A percentile compares a stretch with the other conserved stretches of the same genome.
Conservation (phyloP, 1,139 yeast species). For the Casaregolazyma suthepensis region DNA sequence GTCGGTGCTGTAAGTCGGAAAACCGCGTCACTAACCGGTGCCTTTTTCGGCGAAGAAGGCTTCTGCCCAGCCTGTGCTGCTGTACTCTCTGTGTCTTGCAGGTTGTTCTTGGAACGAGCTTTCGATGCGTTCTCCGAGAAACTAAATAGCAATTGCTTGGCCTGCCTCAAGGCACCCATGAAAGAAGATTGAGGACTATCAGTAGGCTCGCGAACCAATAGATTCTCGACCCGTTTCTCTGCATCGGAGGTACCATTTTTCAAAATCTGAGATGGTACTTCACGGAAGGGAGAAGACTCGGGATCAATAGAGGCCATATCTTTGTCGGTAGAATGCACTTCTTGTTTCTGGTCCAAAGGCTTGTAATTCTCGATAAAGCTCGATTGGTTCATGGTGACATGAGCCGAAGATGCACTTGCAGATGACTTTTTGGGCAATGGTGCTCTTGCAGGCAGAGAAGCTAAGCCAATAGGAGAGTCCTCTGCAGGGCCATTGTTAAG, state of each 20-base stretch:
- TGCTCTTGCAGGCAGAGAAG: slow-evolving; percentile 41
- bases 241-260: not conserved
- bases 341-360: not conserved
- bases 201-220: not conserved
- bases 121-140: slow-evolving; percentile 6
- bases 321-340: not conserved
- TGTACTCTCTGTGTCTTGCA: not conserved
- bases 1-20: slow-evolving; percentile 35
- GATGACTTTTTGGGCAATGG: slow-evolving; percentile 39
- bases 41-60: not conserved
- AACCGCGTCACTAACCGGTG: slow-evolving; percentile 13
- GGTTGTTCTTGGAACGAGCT: not conserved
- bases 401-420: not conserved
- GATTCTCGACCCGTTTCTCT: not conserved
- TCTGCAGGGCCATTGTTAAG: slow-evolving; percentile 9
- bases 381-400: not conserved
- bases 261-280: not conserved
- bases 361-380: not conserved
- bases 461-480: slow-evolving; percentile 35
- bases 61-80: slow-evolving; percentile 2
- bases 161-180: slow-evolving; percentile 21
- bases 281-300: not conserved
- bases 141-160: slow-evolving; percentile 23
- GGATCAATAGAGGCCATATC: not conserved
- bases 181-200: slow-evolving; percentile 2